Evolutionary conservation across 1,284 basidiomycete genomes (phyloP), one percentile per base, ranked within the genome.

Genomic region (Ganoderma lingzhi): DNA sequence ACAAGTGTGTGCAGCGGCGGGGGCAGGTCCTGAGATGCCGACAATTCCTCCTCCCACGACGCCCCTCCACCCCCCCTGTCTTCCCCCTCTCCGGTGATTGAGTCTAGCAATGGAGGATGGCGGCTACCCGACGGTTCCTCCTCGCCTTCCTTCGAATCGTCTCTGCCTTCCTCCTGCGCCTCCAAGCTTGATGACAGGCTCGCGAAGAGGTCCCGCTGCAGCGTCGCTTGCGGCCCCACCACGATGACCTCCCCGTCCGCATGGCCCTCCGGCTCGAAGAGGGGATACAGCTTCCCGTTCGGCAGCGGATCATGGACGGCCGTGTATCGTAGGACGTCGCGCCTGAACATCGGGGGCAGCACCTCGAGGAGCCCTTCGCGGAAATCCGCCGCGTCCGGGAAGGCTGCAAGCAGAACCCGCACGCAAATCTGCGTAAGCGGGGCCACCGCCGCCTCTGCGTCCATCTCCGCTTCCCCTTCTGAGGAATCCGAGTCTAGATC

Each of bases 191-290:
- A 64, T 4, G 56, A 62, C 10, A 62, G 32, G 32, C 41, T 60
- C 60, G 78, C 76, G 71, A 90, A 84, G 65, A 82, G 78, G 55
- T 85, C 82, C 32, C 83, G 81, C 23, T 79, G 82, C 2, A 90
- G 74, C 3, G 78, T 75, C 6, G 84, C 84, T 44, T 80, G 77
- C 0, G 88, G 88, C 9, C 89, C 90, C 23, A 91, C 83, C 37
- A 93, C 76, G 62, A 93, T 76, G 17, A 91, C 80, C 69, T 93
- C 91, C 0, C 89, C 87, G 60, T 87, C 85, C 4, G 84, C 82
- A 75, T 90, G 87, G 0, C 86, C 83, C 9, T 85, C 79, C 2
- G 81, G 80, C 39, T 83, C 82, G 67, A 85, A 83, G 1, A 92
- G 76, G 15, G 84, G 80, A 65, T 83, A 83, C 19, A 93, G 80